Evolutionary conservation across 129 eudicot genomes (phyloP).

Genomic region (Tagetes patula): DNA sequence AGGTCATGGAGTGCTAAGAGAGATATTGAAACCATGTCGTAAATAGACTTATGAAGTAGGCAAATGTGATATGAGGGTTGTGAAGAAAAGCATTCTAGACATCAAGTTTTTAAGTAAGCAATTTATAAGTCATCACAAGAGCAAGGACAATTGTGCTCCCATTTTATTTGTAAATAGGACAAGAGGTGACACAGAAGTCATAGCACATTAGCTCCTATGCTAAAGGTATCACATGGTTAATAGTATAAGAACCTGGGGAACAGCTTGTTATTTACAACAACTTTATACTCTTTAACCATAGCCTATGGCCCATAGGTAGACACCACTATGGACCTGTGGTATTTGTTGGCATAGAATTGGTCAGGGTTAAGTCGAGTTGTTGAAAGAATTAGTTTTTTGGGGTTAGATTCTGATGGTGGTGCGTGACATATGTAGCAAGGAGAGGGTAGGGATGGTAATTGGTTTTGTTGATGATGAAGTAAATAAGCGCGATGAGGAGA

Average conservation of each 20-base stretch:
- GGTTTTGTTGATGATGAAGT: not conserved
- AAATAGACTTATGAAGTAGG: not conserved
- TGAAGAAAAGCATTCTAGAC: not conserved
- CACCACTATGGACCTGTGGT: not conserved
- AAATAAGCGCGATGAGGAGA: not conserved
- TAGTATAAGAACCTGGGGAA: not conserved
- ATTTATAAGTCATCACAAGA: not conserved
- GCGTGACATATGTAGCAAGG: not conserved
- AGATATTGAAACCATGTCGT: not conserved
- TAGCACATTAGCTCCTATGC: too few relatives aligned
- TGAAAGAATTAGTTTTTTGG: not conserved
- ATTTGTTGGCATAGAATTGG: not conserved
- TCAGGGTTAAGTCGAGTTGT: not conserved
- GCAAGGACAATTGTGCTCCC: not conserved
- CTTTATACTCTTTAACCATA: not conserved
- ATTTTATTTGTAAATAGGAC: not conserved
- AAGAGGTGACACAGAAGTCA: not conserved
- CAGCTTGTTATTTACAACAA: not conserved
- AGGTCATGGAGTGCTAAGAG: not conserved
- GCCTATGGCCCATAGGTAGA: not conserved
- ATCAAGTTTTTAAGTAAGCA: not conserved
- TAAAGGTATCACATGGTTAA: too few relatives aligned
- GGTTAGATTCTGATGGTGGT: not conserved
- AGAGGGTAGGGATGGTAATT: not conserved
- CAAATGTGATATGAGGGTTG: not conserved